A percentile compares a stretch with the other conserved stretches of the same genome.
phyloP scores from a whole-genome alignment of 805 yeast species.

The Kluyveromyces lactis region DNA sequence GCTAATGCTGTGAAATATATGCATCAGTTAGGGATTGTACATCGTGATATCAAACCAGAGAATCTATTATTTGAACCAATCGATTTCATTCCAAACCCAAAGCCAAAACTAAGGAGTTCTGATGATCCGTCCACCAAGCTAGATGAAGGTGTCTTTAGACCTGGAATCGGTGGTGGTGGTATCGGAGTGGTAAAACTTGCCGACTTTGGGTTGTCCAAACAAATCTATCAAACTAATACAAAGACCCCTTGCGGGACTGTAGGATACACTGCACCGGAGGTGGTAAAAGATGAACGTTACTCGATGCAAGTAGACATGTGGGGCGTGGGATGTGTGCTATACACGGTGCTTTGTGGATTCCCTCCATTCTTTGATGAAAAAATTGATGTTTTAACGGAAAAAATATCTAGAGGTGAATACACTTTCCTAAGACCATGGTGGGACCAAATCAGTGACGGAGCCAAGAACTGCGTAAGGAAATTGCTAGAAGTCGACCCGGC shows the following conservation, averaged over 20 bases:
- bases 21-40: slow-evolving; percentile 73
- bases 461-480: slow-evolving; percentile 58
- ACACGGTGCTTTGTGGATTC: slow-evolving; percentile 90
- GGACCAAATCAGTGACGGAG: slow-evolving; percentile 70
- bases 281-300: slow-evolving; percentile 86
- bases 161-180: slow-evolving; percentile 86
- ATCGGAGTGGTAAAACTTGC: slow-evolving; percentile 87
- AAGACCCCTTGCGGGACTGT: slow-evolving; percentile 99
- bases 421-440: slow-evolving; percentile 81
- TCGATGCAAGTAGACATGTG: slow-evolving; percentile 97
- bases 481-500: slow-evolving; percentile 64
- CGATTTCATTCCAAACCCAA: slow-evolving; percentile 36
- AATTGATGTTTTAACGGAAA: slow-evolving; percentile 58
- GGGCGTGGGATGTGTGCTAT: slow-evolving; percentile 95
- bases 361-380: slow-evolving; percentile 87
- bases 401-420: slow-evolving; percentile 64
- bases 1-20: slow-evolving; percentile 58
- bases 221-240: slow-evolving; percentile 78
- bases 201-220: slow-evolving; percentile 91
- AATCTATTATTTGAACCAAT: slow-evolving; percentile 61
- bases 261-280: slow-evolving; percentile 97
- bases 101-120: slow-evolving; percentile 40
- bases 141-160: slow-evolving; percentile 81
- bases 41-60: slow-evolving; percentile 78
- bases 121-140: slow-evolving; percentile 62